Base-by-base conservation (phyloP, 2,329 filamentous ascomycete genomes). In the Pseudofabraea citricarpa region DNA sequence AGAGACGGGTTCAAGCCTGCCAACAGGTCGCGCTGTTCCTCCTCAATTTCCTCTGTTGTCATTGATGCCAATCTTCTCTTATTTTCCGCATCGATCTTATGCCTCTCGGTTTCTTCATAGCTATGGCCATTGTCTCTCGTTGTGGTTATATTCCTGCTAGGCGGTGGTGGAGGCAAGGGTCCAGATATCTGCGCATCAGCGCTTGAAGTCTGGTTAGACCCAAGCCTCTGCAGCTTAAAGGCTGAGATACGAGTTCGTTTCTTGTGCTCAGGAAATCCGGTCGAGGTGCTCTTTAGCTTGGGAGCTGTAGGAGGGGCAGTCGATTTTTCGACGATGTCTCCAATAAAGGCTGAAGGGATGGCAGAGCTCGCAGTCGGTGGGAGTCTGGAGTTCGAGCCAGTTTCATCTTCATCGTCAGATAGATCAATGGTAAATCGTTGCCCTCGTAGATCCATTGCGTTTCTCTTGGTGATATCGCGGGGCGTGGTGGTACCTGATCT, bases 241-340 rank as follows among this genome's bases (percentile, higher is more conserved):
- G 85, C 77, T 2, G 90, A 95, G 6, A 78, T 66, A 45, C 77
- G 76, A 44, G 72, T 74, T 52, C 90, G 81, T 62, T 87, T 89
- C 64, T 86, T 93, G 63, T 90, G 90, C 46, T 83, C 80, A n/a
- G 93, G 93, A 55, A 97, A 97, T 1, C 93, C 93, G 10, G 78
- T 81, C 4, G 72, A 64, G 16, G 72, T 68, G 8, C 69, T 66
- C 40, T 77, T 78, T 31, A 78, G 68, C 36, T 74, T 73, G 12
- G 84, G 82, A 8, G 81, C 77, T 29, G 73, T 72, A 7, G 85
- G 82, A 4, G 85, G 74, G 50, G 79, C 82, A 18, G 79, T 72
- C 19, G 72, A 75, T 49, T 87, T 85, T 68, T 97, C 91, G 56
- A 85, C 75, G 50, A 97, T 81, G 54, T 96, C 90, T 43, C 77